Percentiles rank a stretch among this genome's conserved stretches.
phyloP scores from a whole-genome alignment of 805 yeast species.

The Wickerhamomyces tratensis region DNA sequence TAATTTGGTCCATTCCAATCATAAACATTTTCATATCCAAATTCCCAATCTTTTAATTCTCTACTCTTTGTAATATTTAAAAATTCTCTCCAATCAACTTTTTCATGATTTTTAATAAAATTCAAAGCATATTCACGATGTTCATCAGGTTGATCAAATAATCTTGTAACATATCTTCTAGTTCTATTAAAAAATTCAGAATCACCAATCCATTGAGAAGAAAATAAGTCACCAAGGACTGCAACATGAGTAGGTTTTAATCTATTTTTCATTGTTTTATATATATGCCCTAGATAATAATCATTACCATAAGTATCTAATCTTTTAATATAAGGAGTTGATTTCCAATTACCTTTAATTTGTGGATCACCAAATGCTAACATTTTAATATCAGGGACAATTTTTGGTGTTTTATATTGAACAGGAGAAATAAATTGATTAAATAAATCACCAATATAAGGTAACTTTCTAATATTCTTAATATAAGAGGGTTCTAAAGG shows the following conservation, averaged over 20 bases:
- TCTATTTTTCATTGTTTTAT: constrained; percentile 49
- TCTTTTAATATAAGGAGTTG: constrained; percentile 60
- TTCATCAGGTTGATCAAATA: constrained; percentile 49
- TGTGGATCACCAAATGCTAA: constrained; percentile 95
- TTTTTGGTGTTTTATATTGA: constrained; percentile 4
- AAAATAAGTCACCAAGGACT: constrained; percentile 87
- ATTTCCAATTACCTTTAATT: constrained; percentile 78
- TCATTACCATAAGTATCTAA: constrained; percentile 89
- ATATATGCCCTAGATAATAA: constrained; percentile 78
- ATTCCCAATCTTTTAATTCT: constrained; percentile 26
- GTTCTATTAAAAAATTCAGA: constrained; percentile 79
- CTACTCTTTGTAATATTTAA: constrained; percentile 22
- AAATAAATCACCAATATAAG: constrained; percentile 14
- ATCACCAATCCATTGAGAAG: constrained; percentile 92
- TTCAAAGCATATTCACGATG: constrained; percentile 41
- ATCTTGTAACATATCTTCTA: constrained; percentile 57
- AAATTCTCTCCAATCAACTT: constrained; percentile 45
- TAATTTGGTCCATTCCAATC: constrained; percentile 48
- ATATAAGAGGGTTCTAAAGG: constrained; percentile 3
- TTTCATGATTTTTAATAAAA: constrained; percentile 36
- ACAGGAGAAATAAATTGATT: constrained; percentile 20
- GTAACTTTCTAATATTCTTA: constrained; percentile 4
- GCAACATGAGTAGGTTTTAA: constrained; percentile 72
- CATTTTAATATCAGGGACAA: constrained; percentile 44
- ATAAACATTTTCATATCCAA: constrained; percentile 49